These are phyloP conservation scores for Colletotrichum salicis DNA, from an alignment of 2,329 filamentous ascomycete species.

Conservation along the genomic window DNA sequence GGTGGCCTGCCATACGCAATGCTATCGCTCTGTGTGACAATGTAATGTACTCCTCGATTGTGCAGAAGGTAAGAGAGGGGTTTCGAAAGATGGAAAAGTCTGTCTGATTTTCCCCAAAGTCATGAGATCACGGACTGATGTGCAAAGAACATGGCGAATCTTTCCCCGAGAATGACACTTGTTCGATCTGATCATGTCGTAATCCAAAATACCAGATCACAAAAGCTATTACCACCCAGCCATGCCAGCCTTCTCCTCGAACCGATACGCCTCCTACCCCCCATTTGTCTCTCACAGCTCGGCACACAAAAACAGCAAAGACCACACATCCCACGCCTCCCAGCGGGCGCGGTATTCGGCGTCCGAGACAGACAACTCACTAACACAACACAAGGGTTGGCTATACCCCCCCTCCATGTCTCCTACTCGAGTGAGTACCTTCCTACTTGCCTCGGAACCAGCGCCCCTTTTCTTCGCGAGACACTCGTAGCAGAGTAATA, in stretches of 20 bases:
- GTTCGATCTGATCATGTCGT: neutral
- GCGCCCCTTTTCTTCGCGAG: neutral
- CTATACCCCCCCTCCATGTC: neutral
- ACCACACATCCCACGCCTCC: neutral
- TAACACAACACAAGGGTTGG: neutral
- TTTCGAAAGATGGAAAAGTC: neutral
- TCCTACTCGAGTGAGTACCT: neutral
- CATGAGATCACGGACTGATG: neutral
- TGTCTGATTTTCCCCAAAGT: neutral
- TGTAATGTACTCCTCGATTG: neutral
- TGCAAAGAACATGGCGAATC: neutral
- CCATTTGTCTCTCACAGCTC: neutral
- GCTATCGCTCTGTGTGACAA: neutral
- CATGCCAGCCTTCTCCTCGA: neutral
- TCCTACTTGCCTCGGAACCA: neutral
- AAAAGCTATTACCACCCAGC: neutral
- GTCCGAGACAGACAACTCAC: conserved; percentile 19
- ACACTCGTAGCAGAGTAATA: neutral
- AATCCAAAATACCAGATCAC: neutral
- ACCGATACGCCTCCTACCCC: neutral
- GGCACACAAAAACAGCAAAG: neutral
- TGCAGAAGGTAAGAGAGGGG: neutral
- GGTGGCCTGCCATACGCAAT: neutral
- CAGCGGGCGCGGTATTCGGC: neutral
- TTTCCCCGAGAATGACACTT: neutral